phyloP scores from a whole-genome alignment of 257 asterid genomes.

The Solanum arcanum region DNA sequence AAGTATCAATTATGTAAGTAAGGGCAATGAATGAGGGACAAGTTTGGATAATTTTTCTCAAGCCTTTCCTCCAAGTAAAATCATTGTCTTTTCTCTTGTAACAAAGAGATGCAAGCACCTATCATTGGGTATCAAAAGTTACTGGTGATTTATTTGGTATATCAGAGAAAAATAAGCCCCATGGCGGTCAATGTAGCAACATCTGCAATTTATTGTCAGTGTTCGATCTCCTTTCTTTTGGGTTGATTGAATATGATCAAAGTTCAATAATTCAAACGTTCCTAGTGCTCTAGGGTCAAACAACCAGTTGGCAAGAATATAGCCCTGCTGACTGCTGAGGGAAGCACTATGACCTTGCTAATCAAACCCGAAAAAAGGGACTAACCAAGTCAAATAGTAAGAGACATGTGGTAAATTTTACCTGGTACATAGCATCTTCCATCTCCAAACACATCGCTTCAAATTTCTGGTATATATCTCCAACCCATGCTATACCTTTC shows the following conservation, averaged over 20 bases:
- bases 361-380: neutral
- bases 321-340: neutral
- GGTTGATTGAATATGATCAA: neutral
- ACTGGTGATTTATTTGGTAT: neutral
- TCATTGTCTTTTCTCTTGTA: neutral
- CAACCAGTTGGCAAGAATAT: neutral
- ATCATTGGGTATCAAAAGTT: neutral
- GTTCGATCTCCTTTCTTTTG: neutral
- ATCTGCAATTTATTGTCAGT: neutral
- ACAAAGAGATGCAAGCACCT: neutral
- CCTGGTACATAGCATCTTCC: conserved; percentile 73
- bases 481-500: conserved; percentile 72
- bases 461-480: conserved; percentile 48
- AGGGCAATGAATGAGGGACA: neutral
- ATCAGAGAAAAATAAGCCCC: neutral
- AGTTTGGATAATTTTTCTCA: neutral
- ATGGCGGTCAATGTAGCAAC: neutral
- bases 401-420: conserved; percentile 4
- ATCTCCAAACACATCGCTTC: conserved; percentile 79
- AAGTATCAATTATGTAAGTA: neutral
- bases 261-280: neutral
- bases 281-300: neutral
- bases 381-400: neutral
- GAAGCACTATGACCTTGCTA: neutral
- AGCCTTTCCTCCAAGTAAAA: neutral